phyloP scores from a whole-genome alignment of 805 yeast genomes.

The Brettanomyces nanus region DNA sequence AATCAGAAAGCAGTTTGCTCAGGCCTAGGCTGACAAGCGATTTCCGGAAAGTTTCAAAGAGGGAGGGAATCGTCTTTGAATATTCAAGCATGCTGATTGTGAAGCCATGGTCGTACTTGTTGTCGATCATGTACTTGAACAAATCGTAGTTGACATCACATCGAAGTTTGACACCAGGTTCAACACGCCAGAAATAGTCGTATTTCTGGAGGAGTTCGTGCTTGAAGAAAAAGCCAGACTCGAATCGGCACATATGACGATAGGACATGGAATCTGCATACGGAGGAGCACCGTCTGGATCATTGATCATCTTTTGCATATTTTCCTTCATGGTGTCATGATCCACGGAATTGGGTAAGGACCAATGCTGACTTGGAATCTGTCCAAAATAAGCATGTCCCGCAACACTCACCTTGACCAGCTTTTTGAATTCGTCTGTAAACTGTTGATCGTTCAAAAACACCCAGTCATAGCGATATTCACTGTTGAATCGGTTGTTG shows the following conservation, averaged over 20 bases:
- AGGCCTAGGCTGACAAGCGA: constrained; percentile 29
- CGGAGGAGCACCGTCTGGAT: constrained; percentile 36
- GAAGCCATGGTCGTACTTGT: constrained; percentile 62
- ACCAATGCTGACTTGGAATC: constrained; percentile 60
- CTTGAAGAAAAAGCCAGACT: constrained; percentile 75
- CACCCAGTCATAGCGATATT: constrained; percentile 69
- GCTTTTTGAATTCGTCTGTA: constrained; percentile 42
- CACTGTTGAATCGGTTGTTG: constrained; percentile 57
- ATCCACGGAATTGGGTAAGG: constrained; percentile 41
- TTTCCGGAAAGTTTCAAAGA: constrained; percentile 31
- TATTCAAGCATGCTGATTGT: constrained; percentile 70
- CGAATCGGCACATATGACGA: constrained; percentile 86
- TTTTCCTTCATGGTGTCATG: constrained; percentile 10
- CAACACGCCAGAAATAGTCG: constrained; percentile 90
- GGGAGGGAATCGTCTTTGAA: constrained; percentile 51
- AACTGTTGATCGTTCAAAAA: constrained; percentile 68
- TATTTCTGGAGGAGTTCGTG: constrained; percentile 62
- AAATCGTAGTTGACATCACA: constrained; percentile 75
- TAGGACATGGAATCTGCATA: constrained; percentile 57
- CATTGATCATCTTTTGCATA: constrained; percentile 14
- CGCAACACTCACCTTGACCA: constrained; percentile 42
- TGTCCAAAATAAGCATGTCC: constrained; percentile 57
- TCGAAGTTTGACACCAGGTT: constrained; percentile 67
- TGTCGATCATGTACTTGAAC: constrained; percentile 65
- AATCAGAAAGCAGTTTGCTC: constrained; percentile 28